These are phyloP conservation scores for Sporothrix euskadiensis DNA, from an alignment of 2,329 filamentous ascomycete genomes.

Conservation along the genomic window DNA sequence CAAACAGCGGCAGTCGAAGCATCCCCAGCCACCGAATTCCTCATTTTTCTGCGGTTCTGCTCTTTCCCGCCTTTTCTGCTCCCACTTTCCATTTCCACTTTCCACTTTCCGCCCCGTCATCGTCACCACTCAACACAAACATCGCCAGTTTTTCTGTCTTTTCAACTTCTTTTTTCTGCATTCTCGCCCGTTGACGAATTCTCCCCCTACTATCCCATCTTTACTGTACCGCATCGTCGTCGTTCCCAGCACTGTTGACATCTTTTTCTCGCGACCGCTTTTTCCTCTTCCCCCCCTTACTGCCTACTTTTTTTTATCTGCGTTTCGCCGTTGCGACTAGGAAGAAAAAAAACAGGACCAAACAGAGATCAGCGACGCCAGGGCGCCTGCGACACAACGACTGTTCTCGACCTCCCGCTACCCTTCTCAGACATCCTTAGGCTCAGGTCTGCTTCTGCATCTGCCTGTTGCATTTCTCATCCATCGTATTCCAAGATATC, in stretches of 20 bases:
- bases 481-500: background rate
- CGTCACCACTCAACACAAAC: conserved; percentile 14
- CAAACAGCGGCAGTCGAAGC: conserved; percentile 21
- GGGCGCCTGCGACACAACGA: conserved; percentile 14
- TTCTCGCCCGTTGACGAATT: background rate
- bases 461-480: background rate
- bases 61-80: conserved; percentile 7
- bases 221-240: background rate
- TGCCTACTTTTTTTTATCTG: background rate
- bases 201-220: conserved; percentile 16
- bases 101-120: conserved; percentile 8
- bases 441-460: background rate
- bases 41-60: background rate
- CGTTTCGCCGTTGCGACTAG: background rate
- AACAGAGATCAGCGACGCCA: conserved; percentile 20
- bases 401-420: background rate
- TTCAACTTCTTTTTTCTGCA: conserved; percentile 3
- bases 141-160: conserved; percentile 7
- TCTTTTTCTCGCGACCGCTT: background rate
- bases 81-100: conserved; percentile 4
- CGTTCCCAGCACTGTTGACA: background rate
- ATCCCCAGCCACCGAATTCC: conserved; percentile 30
- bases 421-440: conserved; percentile 10
- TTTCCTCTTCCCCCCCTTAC: background rate
- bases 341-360: background rate